phyloP scores from a whole-genome alignment of 202 grass and related monocot species.

The Brachypodium distachyon region DNA sequence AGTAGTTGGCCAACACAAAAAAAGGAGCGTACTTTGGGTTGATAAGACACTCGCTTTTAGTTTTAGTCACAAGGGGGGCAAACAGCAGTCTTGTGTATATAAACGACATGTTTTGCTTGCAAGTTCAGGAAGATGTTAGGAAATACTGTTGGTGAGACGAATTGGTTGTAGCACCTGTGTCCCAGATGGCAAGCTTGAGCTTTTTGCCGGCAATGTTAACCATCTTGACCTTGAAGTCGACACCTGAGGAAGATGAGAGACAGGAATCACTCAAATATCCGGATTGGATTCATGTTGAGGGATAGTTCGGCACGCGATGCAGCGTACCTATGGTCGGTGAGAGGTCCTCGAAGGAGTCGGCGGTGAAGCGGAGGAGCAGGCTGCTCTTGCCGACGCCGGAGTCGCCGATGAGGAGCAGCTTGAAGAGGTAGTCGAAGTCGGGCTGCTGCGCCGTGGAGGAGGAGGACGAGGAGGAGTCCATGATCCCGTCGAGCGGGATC shows the following conservation, averaged over 20 bases:
- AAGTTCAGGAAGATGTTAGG: neutral
- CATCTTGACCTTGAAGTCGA: conserved; percentile 99
- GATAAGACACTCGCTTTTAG: no score
- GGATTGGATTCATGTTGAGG: neutral
- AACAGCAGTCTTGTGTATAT: no score
- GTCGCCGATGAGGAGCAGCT: conserved; percentile 92
- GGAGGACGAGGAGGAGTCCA: conserved; percentile 59
- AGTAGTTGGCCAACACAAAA: neutral
- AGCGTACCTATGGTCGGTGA: conserved; percentile 80
- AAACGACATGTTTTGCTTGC: neutral
- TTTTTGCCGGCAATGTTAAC: conserved; percentile 81
- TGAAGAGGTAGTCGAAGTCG: conserved; percentile 92
- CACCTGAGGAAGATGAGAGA: conserved; percentile 41
- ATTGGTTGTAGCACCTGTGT: conserved; percentile 49
- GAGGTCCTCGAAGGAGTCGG: conserved; percentile 93
- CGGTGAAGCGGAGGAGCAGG: conserved; percentile 83
- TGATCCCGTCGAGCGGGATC: neutral
- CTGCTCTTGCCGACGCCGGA: conserved; percentile 98
- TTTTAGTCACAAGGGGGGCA: no score
- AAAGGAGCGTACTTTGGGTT: neutral
- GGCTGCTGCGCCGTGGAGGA: conserved; percentile 50
- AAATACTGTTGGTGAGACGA: no score
- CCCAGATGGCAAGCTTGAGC: conserved; percentile 95
- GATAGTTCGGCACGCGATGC: neutral
- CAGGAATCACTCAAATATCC: neutral